These are phyloP conservation scores for Capronia epimyces DNA, from an alignment of 2,329 filamentous ascomycete species.

Conservation along the genomic window DNA sequence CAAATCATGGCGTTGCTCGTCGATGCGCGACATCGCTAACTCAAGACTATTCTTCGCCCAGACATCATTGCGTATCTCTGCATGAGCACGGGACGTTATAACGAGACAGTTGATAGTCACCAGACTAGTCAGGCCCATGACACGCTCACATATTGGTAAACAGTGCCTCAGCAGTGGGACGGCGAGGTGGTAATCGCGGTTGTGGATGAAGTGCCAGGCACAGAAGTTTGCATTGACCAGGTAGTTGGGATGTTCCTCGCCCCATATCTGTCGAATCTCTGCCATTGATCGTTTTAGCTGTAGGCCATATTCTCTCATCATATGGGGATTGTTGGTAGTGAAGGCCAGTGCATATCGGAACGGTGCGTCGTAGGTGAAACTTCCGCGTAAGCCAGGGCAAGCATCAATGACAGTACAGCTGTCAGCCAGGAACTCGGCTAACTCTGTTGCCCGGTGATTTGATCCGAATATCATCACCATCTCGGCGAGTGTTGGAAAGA, in stretches of 20 bases:
- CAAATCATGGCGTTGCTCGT: not conserved
- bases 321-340: not conserved
- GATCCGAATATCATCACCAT: constrained; percentile 16
- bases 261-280: constrained; percentile 15
- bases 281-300: constrained; percentile 3
- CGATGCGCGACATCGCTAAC: not conserved
- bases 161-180: constrained; percentile 8
- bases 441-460: constrained; percentile 2
- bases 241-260: constrained; percentile 17
- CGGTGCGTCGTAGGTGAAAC: constrained; percentile 8
- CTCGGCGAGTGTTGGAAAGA: constrained; percentile 18
- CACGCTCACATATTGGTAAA: constrained; percentile 15
- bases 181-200: not conserved
- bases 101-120: constrained; percentile 22
- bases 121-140: constrained; percentile 21
- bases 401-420: constrained; percentile 13
- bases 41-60: not conserved
- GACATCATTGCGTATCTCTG: not conserved
- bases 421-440: constrained; percentile 13
- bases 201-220: constrained; percentile 20
- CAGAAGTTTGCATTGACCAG: constrained; percentile 18
- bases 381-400: not conserved
- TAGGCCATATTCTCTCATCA: constrained; percentile 8
- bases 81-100: constrained; percentile 16
- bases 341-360: constrained; percentile 19